Base-by-base conservation (phyloP, 2,329 filamentous ascomycete species). In the Aspergillus sojae region DNA sequence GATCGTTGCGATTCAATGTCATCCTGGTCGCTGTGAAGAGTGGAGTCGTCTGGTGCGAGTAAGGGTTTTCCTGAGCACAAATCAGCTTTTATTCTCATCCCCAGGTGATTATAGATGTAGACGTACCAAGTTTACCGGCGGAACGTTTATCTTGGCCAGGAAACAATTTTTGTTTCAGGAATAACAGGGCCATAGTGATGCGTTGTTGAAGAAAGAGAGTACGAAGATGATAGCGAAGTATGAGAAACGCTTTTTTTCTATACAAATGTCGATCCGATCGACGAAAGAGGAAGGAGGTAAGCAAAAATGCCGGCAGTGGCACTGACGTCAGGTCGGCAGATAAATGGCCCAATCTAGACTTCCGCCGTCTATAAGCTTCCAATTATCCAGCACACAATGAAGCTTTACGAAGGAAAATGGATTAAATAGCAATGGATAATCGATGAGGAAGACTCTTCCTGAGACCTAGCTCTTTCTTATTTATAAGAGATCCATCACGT, bases 131-230 rank as follows among this genome's bases (percentile, higher is more conserved):
- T 46, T 45, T 64, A 56, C 57, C 54, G 58, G 52, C 36, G 48
- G 61, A 32, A 46, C 68, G 65, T 46, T 70, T 65, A 57, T 69
- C 62, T 54, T 64, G 30, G 52, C 64, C 34, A 2, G 77, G 75
- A 50, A 78, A 78, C 32, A 79, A 65, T 57, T 75, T 78, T 54
- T 77, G 71, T 62, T 77, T 79, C 64, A 79, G 48, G 56, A 78
- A 78, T 23, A 77, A 64, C n/a, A 79, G 67, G n/a, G 76, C 76
- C 76, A 79, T 79, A 30, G 41, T 7, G 11, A 54, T 46, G 26
- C 5, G 26, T 30, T 19, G 9, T 16, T 52, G 26, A n/a, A 23
- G 26, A 6, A 28, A 26, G 12, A 30, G 26, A 26, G 19, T 30
- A 30, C 23, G 9, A 12, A n/a, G 7, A 52, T 11, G 6, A 28